Base-by-base conservation (phyloP, 371 early-diverging fungal genomes). In the Funneliformis caledonium region DNA sequence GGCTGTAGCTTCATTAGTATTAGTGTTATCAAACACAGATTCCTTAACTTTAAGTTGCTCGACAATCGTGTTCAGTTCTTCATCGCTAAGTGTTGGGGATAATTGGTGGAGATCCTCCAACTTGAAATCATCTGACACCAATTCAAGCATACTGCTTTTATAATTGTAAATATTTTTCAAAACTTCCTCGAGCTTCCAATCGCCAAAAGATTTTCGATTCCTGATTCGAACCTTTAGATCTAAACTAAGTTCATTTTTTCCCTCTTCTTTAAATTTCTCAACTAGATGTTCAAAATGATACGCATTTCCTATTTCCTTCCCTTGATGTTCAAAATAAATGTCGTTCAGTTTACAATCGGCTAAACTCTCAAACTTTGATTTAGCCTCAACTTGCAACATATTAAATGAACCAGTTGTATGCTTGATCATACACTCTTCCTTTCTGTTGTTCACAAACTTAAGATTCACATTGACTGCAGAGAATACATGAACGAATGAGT, bases 291-390 rank as follows among this genome's bases (percentile, higher is more conserved):
- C 14, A 50, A 50, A 50, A 50, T 50, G 10, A 50, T 50, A 50
- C 11, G 50, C 11, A 48, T 48, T 48, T 48, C 1, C 48, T 10
- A 48, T 48, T 48, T 48, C 6, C 1, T 48, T 5, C 64, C 1
- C 11, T 48, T 48, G 11, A 11, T 48, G 11, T 48, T 48, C 50
- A 64, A 64, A 64, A 64, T 37, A 64, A 37, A 64, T 26, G 65
- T 64, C 19, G 19, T 16, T 64, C 37, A 26, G 22, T 64, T 19
- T 26, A 64, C 37, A 64, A 9, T 64, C 37, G 0, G 7, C 65
- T 64, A 64, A 64, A 31, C 22, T 64, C 31, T 64, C 65, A 64
- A 64, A 64, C 22, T n/a, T 37, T n/a, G 65, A 14, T 64, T 64
- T 64, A 10, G 37, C 65, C 31, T 26, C 65, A 26, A 31, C 22